Base-by-base conservation (phyloP, 163 green algal species). In the Scenedesmus sp. region DNA sequence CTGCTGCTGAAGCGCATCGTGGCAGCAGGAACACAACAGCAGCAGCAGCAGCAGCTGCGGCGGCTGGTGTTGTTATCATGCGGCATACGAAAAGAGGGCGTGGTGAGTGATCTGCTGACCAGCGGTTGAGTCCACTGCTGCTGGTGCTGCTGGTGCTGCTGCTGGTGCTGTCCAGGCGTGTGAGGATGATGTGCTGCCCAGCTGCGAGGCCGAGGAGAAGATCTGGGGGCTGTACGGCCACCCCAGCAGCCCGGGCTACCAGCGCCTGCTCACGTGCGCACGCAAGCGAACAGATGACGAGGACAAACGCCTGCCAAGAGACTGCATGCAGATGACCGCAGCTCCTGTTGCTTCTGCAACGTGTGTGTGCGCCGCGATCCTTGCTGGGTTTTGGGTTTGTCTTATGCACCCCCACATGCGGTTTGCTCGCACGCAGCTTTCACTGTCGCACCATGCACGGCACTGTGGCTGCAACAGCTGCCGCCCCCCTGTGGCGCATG, bases 181-280 rank as follows among this genome's bases (percentile, higher is more conserved):
- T 73, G 33, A 44, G 10, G 46, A 72, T 49, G 46, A 73, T 20
- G 81, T 73, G 46, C 42, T 86, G 44, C 81, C 46, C 30, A n/a
- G 35, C 26, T 86, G 46, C 26, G 42, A 70, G n/a, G 44, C 18
- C 0, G 46, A 86, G 46, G 81, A 86, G 81, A 40, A 70, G 37
- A 37, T 86, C 81, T 86, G 44, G 81, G 81, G 81, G 3, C 81
- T 86, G 30, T 49, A 46, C 20, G 81, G 81, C 9, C 13, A 73
- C 30, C 81, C 81, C 26, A 43, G 81, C 26, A 73, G 46, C 33
- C 15, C 12, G 3, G 44, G 15, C 0, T 86, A 86, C 81, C 81
- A 86, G 46, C 81, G 81, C n/a, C 30, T 72, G 46, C 46, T 86
- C n/a, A 86, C n/a, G 81, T 72, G 26, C 73, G 81, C 61, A 37